Base-by-base conservation (phyloP, 148 eudicot genomes). In the Chenopodium quinoa region DNA sequence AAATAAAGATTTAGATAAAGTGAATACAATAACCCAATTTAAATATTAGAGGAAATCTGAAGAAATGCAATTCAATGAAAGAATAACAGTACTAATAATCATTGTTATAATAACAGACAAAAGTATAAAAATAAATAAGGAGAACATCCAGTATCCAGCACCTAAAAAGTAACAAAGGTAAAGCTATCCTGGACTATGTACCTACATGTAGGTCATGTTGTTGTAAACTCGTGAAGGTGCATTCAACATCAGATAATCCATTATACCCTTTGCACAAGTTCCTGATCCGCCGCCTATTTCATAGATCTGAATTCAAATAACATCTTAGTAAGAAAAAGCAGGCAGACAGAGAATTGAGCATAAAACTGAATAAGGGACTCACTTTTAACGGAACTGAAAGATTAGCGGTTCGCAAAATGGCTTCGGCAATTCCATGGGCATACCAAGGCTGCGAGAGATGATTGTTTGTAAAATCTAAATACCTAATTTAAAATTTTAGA, bases 241-340 rank as follows among this genome's bases (percentile, higher is more conserved):
- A 91, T 96, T 93, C 92, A 96, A 83, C 94, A 88, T 93, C 77
- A 96, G 79, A 88, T 93, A 96, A 87, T 96, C 99, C 99, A 96
- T 88, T 79, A 96, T 93, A 81, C 99, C 93, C 90, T 91, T 96
- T 71, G 99, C 99, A 87, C 99, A 96, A 75, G 98, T 93, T 87
- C 99, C 99, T 81, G 99, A 96, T 85, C 99, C 99, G 78, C 98
- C 99, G 83, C 99, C 99, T 77, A 96, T 92, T 91, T 96, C 99
- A 88, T 93, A 96, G 76, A 96, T 93, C 99, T 96, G 92, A 85
- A 50, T 50, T 50, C 3, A 50, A 10, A 50, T 50, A 50, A 50
- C 54, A 50, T 50, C 54, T 50, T 9, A 10, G 54, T 50, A 50
- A 50, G 54, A 50, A 50, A 13, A 12, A 48, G 44, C 44, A 40